phyloP scores from a whole-genome alignment of 805 yeast genomes.

The Hanseniaspora hatyaiensis region DNA sequence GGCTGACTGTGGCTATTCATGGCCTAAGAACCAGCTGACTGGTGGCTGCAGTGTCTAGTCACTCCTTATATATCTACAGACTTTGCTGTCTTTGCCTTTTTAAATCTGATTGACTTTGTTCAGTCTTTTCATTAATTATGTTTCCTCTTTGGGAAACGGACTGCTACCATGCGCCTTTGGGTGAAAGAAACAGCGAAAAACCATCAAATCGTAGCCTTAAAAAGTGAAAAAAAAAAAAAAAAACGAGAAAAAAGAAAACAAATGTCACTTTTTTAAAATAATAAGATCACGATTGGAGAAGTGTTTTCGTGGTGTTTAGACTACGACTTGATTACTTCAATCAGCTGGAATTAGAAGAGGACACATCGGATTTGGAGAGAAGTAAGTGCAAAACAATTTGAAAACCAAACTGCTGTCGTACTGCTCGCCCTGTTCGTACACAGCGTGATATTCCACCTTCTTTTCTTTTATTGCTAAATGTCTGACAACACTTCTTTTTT shows the following conservation, averaged over 20 bases:
- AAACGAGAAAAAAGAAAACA: neutral
- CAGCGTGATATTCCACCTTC: too few relatives aligned
- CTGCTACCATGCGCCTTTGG: neutral
- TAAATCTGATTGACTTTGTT: neutral
- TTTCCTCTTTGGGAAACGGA: slow-evolving; percentile 5
- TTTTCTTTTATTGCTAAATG: too few relatives aligned
- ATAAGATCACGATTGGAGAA: neutral
- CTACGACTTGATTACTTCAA: too few relatives aligned
- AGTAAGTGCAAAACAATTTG: too few relatives aligned
- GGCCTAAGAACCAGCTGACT: slow-evolving; percentile 52
- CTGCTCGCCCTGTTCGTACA: too few relatives aligned
- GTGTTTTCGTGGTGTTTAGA: neutral
- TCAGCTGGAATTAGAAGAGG: too few relatives aligned
- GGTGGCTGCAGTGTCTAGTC: slow-evolving; percentile 35
- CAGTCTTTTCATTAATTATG: neutral
- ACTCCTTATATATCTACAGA: neutral
- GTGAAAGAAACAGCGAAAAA: slow-evolving; percentile 15
- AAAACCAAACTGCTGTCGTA: too few relatives aligned
- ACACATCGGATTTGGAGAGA: too few relatives aligned
- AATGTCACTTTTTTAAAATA: neutral
- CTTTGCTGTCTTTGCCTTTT: neutral
- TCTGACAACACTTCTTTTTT: slow-evolving; percentile 9
- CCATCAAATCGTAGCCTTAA: too few relatives aligned
- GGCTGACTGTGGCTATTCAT: slow-evolving; percentile 59
- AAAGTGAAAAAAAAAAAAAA: too few relatives aligned